Evolutionary conservation across 2,329 filamentous ascomycete genomes (phyloP).

Genomic region (Metarhizium robertsii): DNA sequence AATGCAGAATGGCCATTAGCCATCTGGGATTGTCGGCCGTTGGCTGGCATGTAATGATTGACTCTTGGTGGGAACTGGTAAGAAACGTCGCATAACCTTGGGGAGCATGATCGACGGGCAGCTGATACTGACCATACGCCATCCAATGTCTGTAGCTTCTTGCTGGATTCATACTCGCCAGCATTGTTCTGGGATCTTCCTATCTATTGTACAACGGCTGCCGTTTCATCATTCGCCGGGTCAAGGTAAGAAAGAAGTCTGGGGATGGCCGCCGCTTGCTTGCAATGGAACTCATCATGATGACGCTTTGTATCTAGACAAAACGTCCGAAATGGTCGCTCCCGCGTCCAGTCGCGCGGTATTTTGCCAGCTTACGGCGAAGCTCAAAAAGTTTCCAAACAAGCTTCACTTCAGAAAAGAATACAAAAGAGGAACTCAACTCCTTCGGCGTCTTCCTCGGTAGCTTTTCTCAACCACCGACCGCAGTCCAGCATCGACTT

Average conservation of each 20-base stretch:
- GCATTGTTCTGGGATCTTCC: not conserved
- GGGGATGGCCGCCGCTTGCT: not conserved
- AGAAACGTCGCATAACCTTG: not conserved
- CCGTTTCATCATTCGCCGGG: not conserved
- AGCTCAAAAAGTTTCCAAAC: not conserved
- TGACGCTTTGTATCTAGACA: not conserved
- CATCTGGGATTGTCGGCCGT: not conserved
- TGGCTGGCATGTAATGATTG: not conserved
- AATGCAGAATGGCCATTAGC: not conserved
- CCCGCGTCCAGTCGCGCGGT: not conserved
- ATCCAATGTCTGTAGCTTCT: not conserved
- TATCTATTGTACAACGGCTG: not conserved
- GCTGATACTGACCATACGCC: not conserved
- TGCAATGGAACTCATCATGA: not conserved
- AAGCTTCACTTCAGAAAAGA: not conserved
- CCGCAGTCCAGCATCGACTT: not conserved
- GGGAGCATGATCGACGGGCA: not conserved
- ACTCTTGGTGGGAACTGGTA: conserved; percentile 1
- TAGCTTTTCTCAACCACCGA: not conserved
- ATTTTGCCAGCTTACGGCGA: not conserved
- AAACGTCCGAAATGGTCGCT: not conserved
- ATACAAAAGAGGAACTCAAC: not conserved
- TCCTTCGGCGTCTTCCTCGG: not conserved
- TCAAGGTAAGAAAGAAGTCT: not conserved
- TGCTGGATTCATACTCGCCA: not conserved